phyloP scores from a whole-genome alignment of 805 yeast species.

The Metschnikowia vanudenii region DNA sequence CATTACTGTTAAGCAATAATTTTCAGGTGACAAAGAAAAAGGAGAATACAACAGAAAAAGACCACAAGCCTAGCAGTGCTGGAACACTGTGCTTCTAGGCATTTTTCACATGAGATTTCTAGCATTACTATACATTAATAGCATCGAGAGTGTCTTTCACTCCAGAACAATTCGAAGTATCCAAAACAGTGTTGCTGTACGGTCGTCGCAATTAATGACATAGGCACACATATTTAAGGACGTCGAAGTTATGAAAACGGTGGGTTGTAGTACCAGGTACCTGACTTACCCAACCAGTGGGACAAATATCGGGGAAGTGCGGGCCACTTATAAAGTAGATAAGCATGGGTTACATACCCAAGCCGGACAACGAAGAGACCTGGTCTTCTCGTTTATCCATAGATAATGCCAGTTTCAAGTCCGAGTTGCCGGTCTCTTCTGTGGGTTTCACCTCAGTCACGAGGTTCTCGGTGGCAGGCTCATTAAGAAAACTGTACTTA shows the following conservation, averaged over 20 bases:
- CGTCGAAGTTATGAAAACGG: no score
- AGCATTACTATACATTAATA: constrained; percentile 1
- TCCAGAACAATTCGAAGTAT: neutral
- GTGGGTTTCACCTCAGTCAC: constrained; percentile 25
- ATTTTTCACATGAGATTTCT: neutral
- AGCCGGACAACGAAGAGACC: constrained; percentile 22
- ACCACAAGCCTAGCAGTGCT: neutral
- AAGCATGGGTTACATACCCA: constrained; percentile 17
- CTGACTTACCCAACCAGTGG: no score
- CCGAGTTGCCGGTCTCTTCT: constrained; percentile 16
- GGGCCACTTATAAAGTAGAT: neutral
- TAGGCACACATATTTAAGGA: constrained; percentile 16
- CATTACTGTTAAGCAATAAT: constrained; percentile 30
- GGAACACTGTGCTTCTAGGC: neutral
- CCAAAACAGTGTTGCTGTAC: neutral
- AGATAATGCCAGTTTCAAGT: constrained; percentile 25
- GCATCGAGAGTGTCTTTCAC: neutral
- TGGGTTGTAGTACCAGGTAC: no score
- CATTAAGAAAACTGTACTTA: constrained; percentile 32
- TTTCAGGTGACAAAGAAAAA: neutral
- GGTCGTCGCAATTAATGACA: neutral
- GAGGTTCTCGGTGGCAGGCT: constrained; percentile 45
- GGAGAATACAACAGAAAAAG: neutral
- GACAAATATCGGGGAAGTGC: no score
- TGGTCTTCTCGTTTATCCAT: constrained; percentile 27